These are phyloP conservation scores for Fomes fomentarius DNA, from an alignment of 1,284 basidiomycete species.

Conservation along the genomic window DNA sequence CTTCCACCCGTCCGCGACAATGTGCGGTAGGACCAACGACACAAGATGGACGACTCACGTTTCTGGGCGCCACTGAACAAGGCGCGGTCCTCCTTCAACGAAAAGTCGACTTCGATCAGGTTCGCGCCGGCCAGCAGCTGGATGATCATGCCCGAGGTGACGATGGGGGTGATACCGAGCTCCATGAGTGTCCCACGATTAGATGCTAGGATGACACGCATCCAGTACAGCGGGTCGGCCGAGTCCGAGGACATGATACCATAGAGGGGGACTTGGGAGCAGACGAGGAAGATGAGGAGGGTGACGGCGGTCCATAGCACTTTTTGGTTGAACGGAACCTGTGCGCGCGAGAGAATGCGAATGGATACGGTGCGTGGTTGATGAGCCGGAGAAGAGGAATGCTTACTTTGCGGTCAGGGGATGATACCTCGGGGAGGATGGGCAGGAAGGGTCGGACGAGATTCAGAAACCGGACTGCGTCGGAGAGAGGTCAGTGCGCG, in stretches of 20 bases:
- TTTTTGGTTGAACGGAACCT: slow-evolving; percentile 97
- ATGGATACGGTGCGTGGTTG: too few species aligned
- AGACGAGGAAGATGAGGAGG: slow-evolving; percentile 96
- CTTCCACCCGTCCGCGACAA: not conserved
- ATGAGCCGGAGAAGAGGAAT: not conserved
- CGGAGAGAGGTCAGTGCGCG: slow-evolving; percentile 3
- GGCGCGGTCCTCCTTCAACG: slow-evolving; percentile 95
- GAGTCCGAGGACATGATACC: slow-evolving; percentile 99
- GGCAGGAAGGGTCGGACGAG: slow-evolving; percentile 95
- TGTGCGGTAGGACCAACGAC: not conserved
- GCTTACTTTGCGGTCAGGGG: slow-evolving; percentile 89
- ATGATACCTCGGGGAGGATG: slow-evolving; percentile 92
- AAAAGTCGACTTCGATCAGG: slow-evolving; percentile 97
- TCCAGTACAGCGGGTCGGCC: slow-evolving; percentile 98
- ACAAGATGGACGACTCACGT: slow-evolving; percentile 57
- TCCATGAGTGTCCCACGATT: slow-evolving; percentile 99
- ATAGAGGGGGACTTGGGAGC: slow-evolving; percentile 95
- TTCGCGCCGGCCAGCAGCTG: slow-evolving; percentile 97
- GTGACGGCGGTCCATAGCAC: slow-evolving; percentile 97
- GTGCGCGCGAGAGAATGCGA: slow-evolving; percentile 8
- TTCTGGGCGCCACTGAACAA: slow-evolving; percentile 98
- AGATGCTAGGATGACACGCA: slow-evolving; percentile 98
- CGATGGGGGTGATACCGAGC: slow-evolving; percentile 96
- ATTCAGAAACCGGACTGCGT: slow-evolving; percentile 89
- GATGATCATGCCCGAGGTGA: slow-evolving; percentile 99